A percentile compares a stretch with the other conserved stretches of the same genome.
phyloP scores from a whole-genome alignment of 257 asterid genomes.

The Cruciata laevipes region DNA sequence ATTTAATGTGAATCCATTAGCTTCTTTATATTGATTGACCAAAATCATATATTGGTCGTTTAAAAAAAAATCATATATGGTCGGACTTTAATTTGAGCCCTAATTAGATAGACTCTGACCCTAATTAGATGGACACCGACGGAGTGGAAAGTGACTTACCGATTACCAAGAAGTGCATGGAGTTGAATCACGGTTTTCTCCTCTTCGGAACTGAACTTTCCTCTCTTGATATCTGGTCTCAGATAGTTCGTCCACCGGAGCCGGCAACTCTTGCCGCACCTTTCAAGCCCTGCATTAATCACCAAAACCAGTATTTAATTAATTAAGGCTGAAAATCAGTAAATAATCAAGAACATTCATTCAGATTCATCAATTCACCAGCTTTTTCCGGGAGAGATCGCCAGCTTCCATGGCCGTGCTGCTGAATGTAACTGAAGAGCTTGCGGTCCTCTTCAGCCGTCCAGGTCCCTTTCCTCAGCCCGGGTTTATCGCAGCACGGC shows the following conservation, averaged over 20 bases:
- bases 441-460: conserved; percentile 28
- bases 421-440: conserved; percentile 19
- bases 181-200: conserved; percentile 30
- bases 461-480: conserved; percentile 33
- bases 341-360: too few relatives aligned
- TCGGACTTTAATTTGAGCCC: too few relatives aligned
- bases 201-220: conserved; percentile 23
- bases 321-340: neutral
- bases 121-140: too few relatives aligned
- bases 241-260: conserved; percentile 28
- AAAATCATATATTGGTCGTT: too few relatives aligned
- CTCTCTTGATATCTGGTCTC: conserved; percentile 26
- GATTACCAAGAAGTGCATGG: conserved; percentile 35
- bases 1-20: too few relatives aligned
- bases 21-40: too few relatives aligned
- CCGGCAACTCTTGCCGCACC: conserved; percentile 33
- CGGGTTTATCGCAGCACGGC: conserved; percentile 22
- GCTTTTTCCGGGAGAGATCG: conserved; percentile 32
- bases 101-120: too few relatives aligned
- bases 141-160: conserved; percentile 10
- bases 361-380: conserved; percentile 12
- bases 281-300: conserved; percentile 12
- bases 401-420: conserved; percentile 27
- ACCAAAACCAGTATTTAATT: neutral
- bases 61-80: too few relatives aligned